Evolutionary conservation across 441 rosid species (phyloP).

Genomic region (Lepidium campestre): DNA sequence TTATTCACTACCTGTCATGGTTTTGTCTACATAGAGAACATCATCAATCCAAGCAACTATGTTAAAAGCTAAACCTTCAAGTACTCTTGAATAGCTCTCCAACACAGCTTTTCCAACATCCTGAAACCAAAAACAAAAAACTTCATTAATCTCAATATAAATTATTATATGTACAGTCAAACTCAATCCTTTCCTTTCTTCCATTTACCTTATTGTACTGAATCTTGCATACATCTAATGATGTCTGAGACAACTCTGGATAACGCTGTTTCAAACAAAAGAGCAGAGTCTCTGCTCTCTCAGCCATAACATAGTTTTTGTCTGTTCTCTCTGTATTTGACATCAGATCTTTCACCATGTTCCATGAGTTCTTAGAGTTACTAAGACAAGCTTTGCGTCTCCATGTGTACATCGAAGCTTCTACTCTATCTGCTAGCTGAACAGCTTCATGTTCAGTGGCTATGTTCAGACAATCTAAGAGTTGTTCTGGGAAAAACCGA

Average conservation of each 20-base stretch:
- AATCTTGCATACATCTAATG: slow-evolving; percentile 73
- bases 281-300: slow-evolving; percentile 60
- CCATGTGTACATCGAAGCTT: slow-evolving; percentile 67
- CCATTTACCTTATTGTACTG: slow-evolving; percentile 60
- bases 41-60: slow-evolving; percentile 73
- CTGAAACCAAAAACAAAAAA: slow-evolving; percentile 26
- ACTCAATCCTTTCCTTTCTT: not conserved
- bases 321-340: slow-evolving; percentile 57
- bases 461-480: slow-evolving; percentile 58
- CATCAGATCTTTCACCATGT: slow-evolving; percentile 62
- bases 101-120: slow-evolving; percentile 75
- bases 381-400: slow-evolving; percentile 46
- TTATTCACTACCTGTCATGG: slow-evolving; percentile 30
- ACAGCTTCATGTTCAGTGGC: slow-evolving; percentile 59
- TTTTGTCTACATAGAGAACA: slow-evolving; percentile 57
- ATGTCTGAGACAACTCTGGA: slow-evolving; percentile 60
- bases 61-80: slow-evolving; percentile 66
- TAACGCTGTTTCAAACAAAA: slow-evolving; percentile 73
- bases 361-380: slow-evolving; percentile 63
- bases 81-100: slow-evolving; percentile 69
- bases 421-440: slow-evolving; percentile 64
- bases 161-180: not conserved
- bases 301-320: slow-evolving; percentile 57
- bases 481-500: slow-evolving; percentile 56
- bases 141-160: not conserved